Conservation (phyloP, 169 alveolate species). For the Eimeria necatrix region DNA sequence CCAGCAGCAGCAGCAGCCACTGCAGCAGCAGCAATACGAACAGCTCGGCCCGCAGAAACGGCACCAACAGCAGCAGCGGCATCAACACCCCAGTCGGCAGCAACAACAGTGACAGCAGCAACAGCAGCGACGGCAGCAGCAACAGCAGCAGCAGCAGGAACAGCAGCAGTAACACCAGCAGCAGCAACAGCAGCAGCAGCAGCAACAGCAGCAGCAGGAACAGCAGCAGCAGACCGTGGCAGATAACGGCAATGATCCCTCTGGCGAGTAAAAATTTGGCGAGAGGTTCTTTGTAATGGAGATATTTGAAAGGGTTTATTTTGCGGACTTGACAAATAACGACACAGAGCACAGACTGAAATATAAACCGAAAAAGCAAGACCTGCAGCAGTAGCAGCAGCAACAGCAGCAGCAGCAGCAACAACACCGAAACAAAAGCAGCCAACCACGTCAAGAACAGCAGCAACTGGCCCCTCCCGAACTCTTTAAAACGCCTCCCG, state of each 20-base stretch:
- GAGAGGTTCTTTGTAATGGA: neutral
- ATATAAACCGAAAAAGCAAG: conserved; percentile 30
- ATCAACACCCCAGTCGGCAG: too few species aligned
- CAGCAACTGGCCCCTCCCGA: too few species aligned
- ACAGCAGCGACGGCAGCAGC: neutral
- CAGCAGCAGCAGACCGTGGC: conserved; percentile 32
- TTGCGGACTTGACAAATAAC: neutral
- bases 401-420: conserved; percentile 22
- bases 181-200: neutral
- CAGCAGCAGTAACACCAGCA: neutral
- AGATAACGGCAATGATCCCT: conserved; percentile 46
- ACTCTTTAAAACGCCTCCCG: too few species aligned
- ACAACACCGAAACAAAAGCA: neutral
- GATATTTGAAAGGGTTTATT: conserved; percentile 15
- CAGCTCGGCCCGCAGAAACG: neutral
- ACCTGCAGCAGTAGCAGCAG: neutral
- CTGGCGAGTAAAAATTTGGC: conserved; percentile 37
- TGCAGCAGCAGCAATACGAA: neutral
- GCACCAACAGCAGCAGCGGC: neutral
- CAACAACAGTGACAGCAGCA: neutral
- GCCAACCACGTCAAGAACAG: too few species aligned
- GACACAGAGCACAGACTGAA: conserved; percentile 24
- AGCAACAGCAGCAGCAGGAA: neutral
- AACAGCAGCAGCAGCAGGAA: neutral
- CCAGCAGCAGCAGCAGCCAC: neutral